Evolutionary conservation across 75 land plant species (phyloP), one percentile per base, ranked within the genome.

Genomic region (Chamaecyparis obtusa): DNA sequence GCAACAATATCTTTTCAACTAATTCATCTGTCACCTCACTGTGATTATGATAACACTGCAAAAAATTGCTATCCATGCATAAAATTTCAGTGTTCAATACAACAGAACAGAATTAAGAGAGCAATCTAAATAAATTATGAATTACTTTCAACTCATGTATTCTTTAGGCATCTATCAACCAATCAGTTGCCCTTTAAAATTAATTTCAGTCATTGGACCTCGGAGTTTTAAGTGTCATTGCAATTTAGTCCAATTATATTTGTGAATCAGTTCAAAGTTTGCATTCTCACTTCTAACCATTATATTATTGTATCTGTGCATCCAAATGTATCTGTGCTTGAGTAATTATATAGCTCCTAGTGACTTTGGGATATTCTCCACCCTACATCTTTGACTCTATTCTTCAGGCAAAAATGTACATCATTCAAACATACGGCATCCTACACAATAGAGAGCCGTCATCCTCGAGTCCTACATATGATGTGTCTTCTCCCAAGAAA

Each of bases 1-100:
- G 99, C 33, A 75, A 87, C 72, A 98, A 92, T 75, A 98, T 97
- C 57, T 85, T 95, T 84, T 96, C 89, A 71, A 97, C 95, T 79
- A 98, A 84, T 87, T 98, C 99, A 55, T 98, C 99, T 55, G 99
- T 97, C 54, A 98, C 99, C 56, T 95, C 94, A 83, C 93, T 91
- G 41, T 91, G 92, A 88, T 98, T 95, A 88, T 98, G 86, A 77
- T 98, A 98, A 88, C 99, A 98, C 99, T 98, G 96, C 87, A 91
- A 74, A 74, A 88, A 84, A 36, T 33, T 51, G 56, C 60, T 84
- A 51, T 17, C 27, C 54, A 6, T 51, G 60, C 85, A 55, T 80
- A 43, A 41, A 44, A 80, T 16, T 81, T 44, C 83, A 81, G 49
- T 78, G 83, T 33, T n/a, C 83, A 46, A 46, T 44, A 81, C 11